A percentile compares a stretch with the other conserved stretches of the same genome.
Conservation (phyloP, 2,329 filamentous ascomycete species). For the Didymella glomerata region DNA sequence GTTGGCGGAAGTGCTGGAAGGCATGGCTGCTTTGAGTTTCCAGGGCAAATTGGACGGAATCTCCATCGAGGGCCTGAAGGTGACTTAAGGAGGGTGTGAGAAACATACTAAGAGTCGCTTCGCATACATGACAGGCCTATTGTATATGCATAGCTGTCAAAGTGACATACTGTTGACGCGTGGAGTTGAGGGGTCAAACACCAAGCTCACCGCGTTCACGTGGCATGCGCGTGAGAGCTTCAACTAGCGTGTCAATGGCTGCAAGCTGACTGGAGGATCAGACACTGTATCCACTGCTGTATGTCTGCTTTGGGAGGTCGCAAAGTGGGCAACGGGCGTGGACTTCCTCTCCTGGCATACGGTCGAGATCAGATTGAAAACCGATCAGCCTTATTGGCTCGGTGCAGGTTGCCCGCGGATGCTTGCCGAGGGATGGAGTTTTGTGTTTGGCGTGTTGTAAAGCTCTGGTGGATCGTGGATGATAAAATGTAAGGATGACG, state of each 20-base stretch:
- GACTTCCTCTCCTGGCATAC: neutral
- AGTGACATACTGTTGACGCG: slow-evolving; percentile 35
- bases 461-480: neutral
- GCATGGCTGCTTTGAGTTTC: slow-evolving; percentile 32
- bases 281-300: slow-evolving; percentile 34
- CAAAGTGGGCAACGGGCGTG: neutral
- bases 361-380: neutral
- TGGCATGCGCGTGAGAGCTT: neutral
- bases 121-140: slow-evolving; percentile 8
- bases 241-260: neutral
- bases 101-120: slow-evolving; percentile 11
- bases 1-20: slow-evolving; percentile 37
- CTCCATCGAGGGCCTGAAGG: slow-evolving; percentile 23
- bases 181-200: slow-evolving; percentile 8
- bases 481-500: neutral
- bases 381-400: neutral
- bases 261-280: slow-evolving; percentile 31
- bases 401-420: neutral
- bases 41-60: slow-evolving; percentile 24
- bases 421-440: neutral
- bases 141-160: slow-evolving; percentile 20
- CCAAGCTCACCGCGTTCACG: slow-evolving; percentile 7
- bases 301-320: neutral
- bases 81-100: slow-evolving; percentile 19
- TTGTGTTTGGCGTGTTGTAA: neutral